Base-by-base conservation (phyloP, 2,329 filamentous ascomycete genomes). In the Nemania sp. region DNA sequence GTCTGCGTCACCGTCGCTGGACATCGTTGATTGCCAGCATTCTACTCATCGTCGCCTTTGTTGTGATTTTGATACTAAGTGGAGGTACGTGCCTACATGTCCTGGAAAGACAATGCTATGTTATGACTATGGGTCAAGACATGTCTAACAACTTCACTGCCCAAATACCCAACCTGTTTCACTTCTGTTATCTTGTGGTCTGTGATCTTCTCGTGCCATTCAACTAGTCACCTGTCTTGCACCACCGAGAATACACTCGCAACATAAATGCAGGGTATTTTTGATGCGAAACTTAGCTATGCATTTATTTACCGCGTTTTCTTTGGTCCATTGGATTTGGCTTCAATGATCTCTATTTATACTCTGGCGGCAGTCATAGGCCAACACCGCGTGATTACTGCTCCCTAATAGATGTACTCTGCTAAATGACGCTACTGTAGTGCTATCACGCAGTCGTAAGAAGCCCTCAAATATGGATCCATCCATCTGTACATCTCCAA, bases 401-500 rank as follows among this genome's bases (percentile, higher is more conserved):
- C 12, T 33, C 47, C 11, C 23, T 46, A 3, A 12, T 49, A n/a
- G 12, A 19, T 12, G 9, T 11, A 45, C 24, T 45, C 26, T 22
- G n/a, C 57, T 56, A 52, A 52, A 30, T 33, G n/a, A 46, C 37
- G 19, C 5, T 41, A 22, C n/a, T 43, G 36, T 28, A 65, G 64
- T 64, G 6, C 49, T 64, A 9, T 56, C 61, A 24, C 60, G 56
- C 28, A 37, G 55, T 17, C 39, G 54, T 39, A 52, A 41, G 57
- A 55, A 56, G 23, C 50, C 58, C 42, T 60, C 61, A 22, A 47
- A 54, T 1, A 66, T 65, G 64, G 57, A 58, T 54, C 46, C 66
- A 2, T 65, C 65, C 1, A 53, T 80, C 20, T 87, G 84, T 65
- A 66, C 79, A 42, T 81, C 83, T 8, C 78, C 83, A 36, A 79